Percentiles rank a stretch among this genome's conserved stretches.
Evolutionary conservation across 306 rosid species (phyloP).

Genomic region (Cucurbita moschata): DNA sequence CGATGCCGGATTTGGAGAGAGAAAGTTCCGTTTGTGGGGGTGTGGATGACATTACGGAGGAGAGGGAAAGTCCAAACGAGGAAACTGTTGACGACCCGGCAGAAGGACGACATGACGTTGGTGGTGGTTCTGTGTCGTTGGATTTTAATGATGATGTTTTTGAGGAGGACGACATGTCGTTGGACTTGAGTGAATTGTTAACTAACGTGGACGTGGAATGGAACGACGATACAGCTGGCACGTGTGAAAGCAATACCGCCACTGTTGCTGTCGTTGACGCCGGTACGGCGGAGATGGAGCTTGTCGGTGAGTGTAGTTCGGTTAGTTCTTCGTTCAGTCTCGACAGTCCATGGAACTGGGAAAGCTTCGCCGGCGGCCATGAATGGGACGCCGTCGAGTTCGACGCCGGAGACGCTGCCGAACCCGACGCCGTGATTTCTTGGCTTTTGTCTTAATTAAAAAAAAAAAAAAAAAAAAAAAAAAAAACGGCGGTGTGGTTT

Average conservation of each 20-base stretch:
- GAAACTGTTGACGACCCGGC: not conserved
- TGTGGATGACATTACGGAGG: not conserved
- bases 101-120: conserved; percentile 5
- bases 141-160: conserved; percentile 10
- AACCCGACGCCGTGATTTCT: not conserved
- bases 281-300: not conserved
- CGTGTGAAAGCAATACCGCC: not conserved
- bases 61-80: not conserved
- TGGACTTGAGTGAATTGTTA: conserved; percentile 3
- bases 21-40: not conserved
- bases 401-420: not conserved
- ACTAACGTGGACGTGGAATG: conserved; percentile 10
- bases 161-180: conserved; percentile 20
- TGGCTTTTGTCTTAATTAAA: not conserved
- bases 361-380: not conserved
- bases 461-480: no score
- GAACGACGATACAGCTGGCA: not conserved
- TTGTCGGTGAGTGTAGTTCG: not conserved
- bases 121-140: conserved; percentile 4
- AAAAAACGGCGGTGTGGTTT: no score
- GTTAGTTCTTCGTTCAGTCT: not conserved
- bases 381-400: not conserved
- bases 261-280: not conserved
- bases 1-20: conserved; percentile 19
- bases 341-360: not conserved